Base-by-base conservation (phyloP, 768 basidiomycete species). In the Coprinopsis strossmayeri region DNA sequence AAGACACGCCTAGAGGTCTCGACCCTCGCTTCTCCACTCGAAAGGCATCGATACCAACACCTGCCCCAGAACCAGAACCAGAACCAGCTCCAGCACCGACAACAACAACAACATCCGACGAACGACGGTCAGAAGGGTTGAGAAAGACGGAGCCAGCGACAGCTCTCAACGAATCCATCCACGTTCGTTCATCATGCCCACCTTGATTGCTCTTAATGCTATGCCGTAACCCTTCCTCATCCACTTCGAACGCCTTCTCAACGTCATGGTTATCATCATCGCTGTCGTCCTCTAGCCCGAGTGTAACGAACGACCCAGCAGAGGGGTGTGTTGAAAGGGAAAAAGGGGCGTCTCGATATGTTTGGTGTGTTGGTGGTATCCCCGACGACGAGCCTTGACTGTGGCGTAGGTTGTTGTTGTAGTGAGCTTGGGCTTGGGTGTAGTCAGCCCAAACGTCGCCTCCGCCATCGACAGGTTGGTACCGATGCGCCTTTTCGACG, bases 141-240 rank as follows among this genome's bases (percentile, higher is more conserved):
- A 21, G 51, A 38, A 51, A 46, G 27, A 43, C 34, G 24, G 45
- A 46, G 20, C 50, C 50, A 3, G 50, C 48, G 34, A 39, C 52
- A 34, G 37, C 45, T 48, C 52, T 48, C 43, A 48, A 41, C 42
- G 47, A 57, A 53, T 40, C 40, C 51, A 45, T 53, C 58, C 54
- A 52, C 46, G 55, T 54, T 26, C 40, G 17, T 3, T 27, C 35
- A 27, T 37, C 35, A 21, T 37, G 17, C 28, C 43, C 35, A 10
- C 32, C 34, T 11, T 44, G 25, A 15, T n/a, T n/a, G n/a, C n/a
- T 7, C n/a, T 20, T 10, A 43, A 50, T 4, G 37, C 38, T 15
- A 35, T 18, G 23, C n/a, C n/a, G n/a, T n/a, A n/a, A n/a, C n/a
- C n/a, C n/a, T 32, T 46, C 24, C 37, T 43, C 26, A 24, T 37